Base-by-base conservation (phyloP, 1,284 basidiomycete genomes). In the Fomitopsis betulina region DNA sequence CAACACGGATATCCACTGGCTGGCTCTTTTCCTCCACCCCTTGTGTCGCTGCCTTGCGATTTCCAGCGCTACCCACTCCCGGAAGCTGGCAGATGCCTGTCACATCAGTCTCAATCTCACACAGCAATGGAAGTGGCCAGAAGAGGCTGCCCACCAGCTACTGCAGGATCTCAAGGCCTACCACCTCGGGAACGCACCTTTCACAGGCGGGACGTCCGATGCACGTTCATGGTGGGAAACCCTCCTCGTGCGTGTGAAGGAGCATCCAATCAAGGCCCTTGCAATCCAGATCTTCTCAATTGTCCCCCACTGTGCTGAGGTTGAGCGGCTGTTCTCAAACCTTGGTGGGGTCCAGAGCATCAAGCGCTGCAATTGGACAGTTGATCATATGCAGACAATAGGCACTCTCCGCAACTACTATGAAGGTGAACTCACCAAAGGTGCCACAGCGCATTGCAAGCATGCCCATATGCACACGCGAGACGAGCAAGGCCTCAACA, bases 1-100 rank as follows among this genome's bases (percentile, higher is more conserved):
- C 52, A 67, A 70, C 51, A 72, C 68, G 7, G 63, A 65, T 23
- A 43, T 66, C 32, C 69, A 71, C 60, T 65, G 56, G 54, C 62
- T 72, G 21, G 62, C 68, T 1, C 60, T 72, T 0, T 73, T 70
- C 55, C 67, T 73, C 17, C 70, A 71, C 59, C 67, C 68, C 1
- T 59, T 66, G 21, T 72, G 70, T 53, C 65, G 63, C 6, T 64
- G 64, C 54, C 66, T 73, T 50, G 70, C 68, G 1, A 57, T 71
- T 32, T 66, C 60, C 3, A 37, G 61, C 15, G 58, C 47, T 15
- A 55, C 54, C 3, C 59, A 60, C 37, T 56, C 57, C 17, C 56
- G 51, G 2, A 47, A 49, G 42, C 60, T 68, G 32, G 45, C 57
- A 13, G 62, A 54, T 25, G 59, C 63, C 59, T 61, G 35, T 33